A percentile compares a stretch with the other conserved stretches of the same genome.
Conservation (phyloP, 768 basidiomycete species). For the Asterophora lycoperdoides region DNA sequence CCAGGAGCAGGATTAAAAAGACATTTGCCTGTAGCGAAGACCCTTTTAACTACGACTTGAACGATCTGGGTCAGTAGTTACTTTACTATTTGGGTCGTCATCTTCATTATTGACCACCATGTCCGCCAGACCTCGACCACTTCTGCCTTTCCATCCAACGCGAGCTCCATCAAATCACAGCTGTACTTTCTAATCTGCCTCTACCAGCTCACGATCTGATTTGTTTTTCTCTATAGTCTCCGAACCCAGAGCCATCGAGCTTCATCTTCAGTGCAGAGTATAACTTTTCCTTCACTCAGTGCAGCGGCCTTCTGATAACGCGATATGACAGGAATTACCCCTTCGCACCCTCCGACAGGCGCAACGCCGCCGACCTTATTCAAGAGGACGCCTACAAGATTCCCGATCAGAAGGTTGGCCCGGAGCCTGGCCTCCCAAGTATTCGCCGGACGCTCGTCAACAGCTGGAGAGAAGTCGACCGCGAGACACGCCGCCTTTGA, state of each 20-base stretch:
- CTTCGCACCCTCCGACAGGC: slow-evolving; percentile 60
- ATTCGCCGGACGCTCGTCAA: slow-evolving; percentile 17
- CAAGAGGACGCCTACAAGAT: slow-evolving; percentile 4
- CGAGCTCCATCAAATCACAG: slow-evolving; percentile 70
- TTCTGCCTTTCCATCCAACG: slow-evolving; percentile 66
- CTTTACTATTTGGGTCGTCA: not conserved
- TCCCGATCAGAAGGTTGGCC: slow-evolving; percentile 10
- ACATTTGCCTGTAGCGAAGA: slow-evolving; percentile 42
- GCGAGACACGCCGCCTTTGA: slow-evolving; percentile 12
- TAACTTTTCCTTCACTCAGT: too few species aligned
- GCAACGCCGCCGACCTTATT: slow-evolving; percentile 52
- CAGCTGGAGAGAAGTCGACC: slow-evolving; percentile 18
- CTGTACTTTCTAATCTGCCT: slow-evolving; percentile 32
- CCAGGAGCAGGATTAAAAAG: not conserved
- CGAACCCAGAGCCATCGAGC: slow-evolving; percentile 44
- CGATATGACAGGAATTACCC: slow-evolving; percentile 48
- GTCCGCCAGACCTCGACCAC: slow-evolving; percentile 49
- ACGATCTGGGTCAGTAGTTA: slow-evolving; percentile 50
- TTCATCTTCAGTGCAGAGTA: slow-evolving; percentile 48
- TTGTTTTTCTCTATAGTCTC: slow-evolving; percentile 37
- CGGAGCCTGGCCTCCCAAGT: slow-evolving; percentile 16
- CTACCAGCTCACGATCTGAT: not conserved
- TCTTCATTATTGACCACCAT: not conserved
- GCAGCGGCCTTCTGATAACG: not conserved
- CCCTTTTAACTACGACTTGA: slow-evolving; percentile 64